Conservation (phyloP, 73 alveolate genomes). For the Halteria grandinella region DNA sequence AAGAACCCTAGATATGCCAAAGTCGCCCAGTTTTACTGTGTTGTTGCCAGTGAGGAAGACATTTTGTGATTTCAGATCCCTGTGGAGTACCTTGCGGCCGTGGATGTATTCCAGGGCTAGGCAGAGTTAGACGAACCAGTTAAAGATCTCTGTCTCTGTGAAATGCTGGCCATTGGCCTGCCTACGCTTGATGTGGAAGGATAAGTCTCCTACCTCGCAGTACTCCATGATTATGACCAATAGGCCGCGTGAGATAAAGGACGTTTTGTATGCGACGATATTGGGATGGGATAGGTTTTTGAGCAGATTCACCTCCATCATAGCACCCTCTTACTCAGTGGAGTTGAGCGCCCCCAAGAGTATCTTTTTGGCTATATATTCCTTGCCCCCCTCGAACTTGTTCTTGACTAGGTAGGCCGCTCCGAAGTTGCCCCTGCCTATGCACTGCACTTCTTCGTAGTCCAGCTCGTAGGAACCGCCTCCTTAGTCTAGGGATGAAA, state of each 20-base stretch:
- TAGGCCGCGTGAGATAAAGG: conserved; percentile 80
- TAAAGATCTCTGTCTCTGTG: conserved; percentile 82
- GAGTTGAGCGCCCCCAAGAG: conserved; percentile 65
- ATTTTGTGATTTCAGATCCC: conserved; percentile 95
- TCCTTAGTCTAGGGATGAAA: no score
- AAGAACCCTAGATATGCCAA: conserved; percentile 95
- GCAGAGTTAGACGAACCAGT: conserved; percentile 82
- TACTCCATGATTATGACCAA: conserved; percentile 90
- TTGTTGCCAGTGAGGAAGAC: conserved; percentile 94
- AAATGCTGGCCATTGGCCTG: conserved; percentile 65
- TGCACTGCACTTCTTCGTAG: conserved; percentile 68
- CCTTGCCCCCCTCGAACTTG: conserved; percentile 40
- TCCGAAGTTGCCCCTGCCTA: conserved; percentile 84
- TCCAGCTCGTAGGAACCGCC: conserved; percentile 31
- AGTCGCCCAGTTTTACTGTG: conserved; percentile 96
- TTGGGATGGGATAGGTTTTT: conserved; percentile 86
- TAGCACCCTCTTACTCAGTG: conserved; percentile 75
- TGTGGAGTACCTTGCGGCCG: conserved; percentile 91
- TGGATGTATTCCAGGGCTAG: conserved; percentile 88
- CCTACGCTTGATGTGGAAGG: conserved; percentile 78
- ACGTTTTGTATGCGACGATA: conserved; percentile 89
- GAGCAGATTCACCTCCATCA: conserved; percentile 79
- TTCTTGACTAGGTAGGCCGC: conserved; percentile 73
- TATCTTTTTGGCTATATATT: conserved; percentile 77
- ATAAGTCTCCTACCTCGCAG: conserved; percentile 86